Evolutionary conservation across 805 yeast species (phyloP), one percentile per base, ranked within the genome.

Genomic region (Metschnikowia hibisci): DNA sequence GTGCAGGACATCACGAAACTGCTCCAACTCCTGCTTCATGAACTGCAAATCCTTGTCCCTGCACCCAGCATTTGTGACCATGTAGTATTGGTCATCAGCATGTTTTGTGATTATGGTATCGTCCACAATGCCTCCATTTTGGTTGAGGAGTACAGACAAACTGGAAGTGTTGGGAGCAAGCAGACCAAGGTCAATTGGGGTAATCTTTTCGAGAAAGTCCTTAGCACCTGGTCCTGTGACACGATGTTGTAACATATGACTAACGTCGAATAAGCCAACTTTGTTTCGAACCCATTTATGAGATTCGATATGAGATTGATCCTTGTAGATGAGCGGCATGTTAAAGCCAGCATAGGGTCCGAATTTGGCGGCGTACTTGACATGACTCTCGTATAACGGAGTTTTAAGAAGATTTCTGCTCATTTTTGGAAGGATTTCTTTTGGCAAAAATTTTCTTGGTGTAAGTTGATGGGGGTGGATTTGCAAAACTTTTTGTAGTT

Each of bases 31-130:
- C 2, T 66, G 57, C 30, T 72, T 67, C 51, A 91, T 69, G 58
- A 86, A 90, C 12, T 65, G 69, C 15, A 80, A 61, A 60, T 90
- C 98, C 59, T 86, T 84, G 2, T 77, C 91, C 44, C 95, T 76
- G 57, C 98, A 86, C 6, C 96, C 97, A 3, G 98, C 99, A 64
- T 93, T 93, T 32, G 98, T 90, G 6, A 93, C 99, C 55, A 93
- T 80, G 62, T 89, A 89, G 60, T 77, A 91, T 40, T 76, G 76
- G 31, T 76, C 76, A n/a, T 78, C 79, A 29, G 77, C 90, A 61
- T 87, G 91, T 51, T 87, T 87, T 52, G 96, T 84, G 56, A 93
- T 84, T 27, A 95, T 87, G 60, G 93, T 95, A 63, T 93, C 98
- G 53, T 93, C 90, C 46, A 91, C 78, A 10, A 96, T 90, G 32